phyloP scores from a whole-genome alignment of 768 basidiomycete species.

The Hypholoma fasciculare region DNA sequence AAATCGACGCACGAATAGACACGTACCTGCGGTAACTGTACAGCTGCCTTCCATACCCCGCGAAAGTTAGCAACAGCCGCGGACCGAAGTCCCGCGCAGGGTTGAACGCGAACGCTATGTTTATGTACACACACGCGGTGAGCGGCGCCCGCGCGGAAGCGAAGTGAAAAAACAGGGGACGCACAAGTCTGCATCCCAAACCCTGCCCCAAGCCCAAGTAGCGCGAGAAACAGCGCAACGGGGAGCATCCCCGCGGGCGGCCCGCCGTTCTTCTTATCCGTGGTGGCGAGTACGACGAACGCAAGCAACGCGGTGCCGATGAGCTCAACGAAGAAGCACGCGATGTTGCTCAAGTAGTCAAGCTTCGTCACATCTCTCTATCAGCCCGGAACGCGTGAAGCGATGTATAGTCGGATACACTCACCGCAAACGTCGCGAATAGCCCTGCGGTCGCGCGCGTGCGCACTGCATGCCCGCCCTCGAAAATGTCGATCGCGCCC shows the following conservation, averaged over 20 bases:
- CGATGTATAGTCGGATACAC: background rate
- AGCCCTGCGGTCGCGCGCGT: slow-evolving; percentile 56
- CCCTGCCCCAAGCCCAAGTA: slow-evolving; percentile 56
- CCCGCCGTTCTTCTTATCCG: slow-evolving; percentile 50
- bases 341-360: slow-evolving; percentile 36
- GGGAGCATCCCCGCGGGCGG: slow-evolving; percentile 50
- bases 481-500: slow-evolving; percentile 64
- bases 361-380: slow-evolving; percentile 19
- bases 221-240: slow-evolving; percentile 51
- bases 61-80: slow-evolving; percentile 68
- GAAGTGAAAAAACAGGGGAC: slow-evolving; percentile 1
- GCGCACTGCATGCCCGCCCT: slow-evolving; percentile 52
- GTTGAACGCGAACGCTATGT: slow-evolving; percentile 57
- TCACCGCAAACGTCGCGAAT: slow-evolving; percentile 62
- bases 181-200: slow-evolving; percentile 63
- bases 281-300: slow-evolving; percentile 52
- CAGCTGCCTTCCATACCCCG: slow-evolving; percentile 59
- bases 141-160: background rate
- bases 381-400: background rate
- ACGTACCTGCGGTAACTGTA: slow-evolving; percentile 44
- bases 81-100: slow-evolving; percentile 72
- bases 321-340: slow-evolving; percentile 50
- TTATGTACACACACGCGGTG: slow-evolving; percentile 1
- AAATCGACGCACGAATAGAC: background rate
- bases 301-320: slow-evolving; percentile 56